Evolutionary conservation across 1,284 basidiomycete genomes (phyloP).

Genomic region (Sanghuangporus baumii): DNA sequence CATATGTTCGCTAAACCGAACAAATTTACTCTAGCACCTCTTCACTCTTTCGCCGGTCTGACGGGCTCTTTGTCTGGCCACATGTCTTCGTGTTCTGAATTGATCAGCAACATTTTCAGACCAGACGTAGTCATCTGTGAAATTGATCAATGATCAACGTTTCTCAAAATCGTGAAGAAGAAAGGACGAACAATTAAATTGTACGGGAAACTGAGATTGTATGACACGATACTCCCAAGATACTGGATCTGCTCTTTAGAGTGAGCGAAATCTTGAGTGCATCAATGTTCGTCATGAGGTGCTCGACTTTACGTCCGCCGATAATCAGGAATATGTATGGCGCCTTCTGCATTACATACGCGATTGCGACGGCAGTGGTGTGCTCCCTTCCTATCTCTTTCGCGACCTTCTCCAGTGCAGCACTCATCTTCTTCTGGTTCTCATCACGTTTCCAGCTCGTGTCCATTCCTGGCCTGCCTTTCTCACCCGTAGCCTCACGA

Average conservation of each 20-base stretch:
- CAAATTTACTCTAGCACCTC: neutral
- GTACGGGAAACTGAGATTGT: slow-evolving; percentile 24
- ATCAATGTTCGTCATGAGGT: slow-evolving; percentile 26
- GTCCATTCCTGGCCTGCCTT: neutral
- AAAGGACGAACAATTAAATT: neutral
- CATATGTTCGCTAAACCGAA: neutral
- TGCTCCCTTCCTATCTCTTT: slow-evolving; percentile 25
- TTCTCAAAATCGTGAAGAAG: neutral
- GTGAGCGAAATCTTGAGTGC: slow-evolving; percentile 24
- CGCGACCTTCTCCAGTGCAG: slow-evolving; percentile 24
- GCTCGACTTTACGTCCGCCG: slow-evolving; percentile 25
- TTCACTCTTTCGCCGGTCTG: neutral
- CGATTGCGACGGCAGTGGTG: slow-evolving; percentile 17
- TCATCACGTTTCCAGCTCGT: neutral
- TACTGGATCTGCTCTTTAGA: slow-evolving; percentile 21
- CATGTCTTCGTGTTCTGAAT: neutral
- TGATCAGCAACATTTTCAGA: neutral
- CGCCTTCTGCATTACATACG: slow-evolving; percentile 14
- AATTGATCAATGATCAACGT: neutral
- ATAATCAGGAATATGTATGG: slow-evolving; percentile 23
- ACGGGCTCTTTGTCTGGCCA: neutral
- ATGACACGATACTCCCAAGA: slow-evolving; percentile 19
- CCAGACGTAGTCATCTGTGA: neutral
- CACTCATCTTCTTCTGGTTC: no score
- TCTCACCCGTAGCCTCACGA: neutral